Conservation (phyloP, 2,329 filamentous ascomycete species). For the Thelonectria olida region DNA sequence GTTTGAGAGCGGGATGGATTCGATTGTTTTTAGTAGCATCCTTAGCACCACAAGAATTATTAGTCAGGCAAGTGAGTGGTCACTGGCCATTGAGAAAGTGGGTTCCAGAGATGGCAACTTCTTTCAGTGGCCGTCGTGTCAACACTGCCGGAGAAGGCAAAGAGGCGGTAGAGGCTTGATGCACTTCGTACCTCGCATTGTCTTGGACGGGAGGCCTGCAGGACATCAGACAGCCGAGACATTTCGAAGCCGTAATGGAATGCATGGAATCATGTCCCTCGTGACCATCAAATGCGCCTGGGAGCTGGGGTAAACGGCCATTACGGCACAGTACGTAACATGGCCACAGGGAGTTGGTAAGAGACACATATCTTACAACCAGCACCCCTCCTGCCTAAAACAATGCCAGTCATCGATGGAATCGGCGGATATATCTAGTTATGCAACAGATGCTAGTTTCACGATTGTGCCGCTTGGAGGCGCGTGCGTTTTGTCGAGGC, state of each 20-base stretch:
- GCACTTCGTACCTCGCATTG: neutral
- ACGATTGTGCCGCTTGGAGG: constrained; percentile 20
- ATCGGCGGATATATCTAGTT: constrained; percentile 10
- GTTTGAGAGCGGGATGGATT: no score
- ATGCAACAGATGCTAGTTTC: constrained; percentile 20
- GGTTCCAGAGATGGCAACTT: neutral
- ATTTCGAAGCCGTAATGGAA: neutral
- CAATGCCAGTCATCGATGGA: constrained; percentile 11
- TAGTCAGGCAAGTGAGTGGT: neutral
- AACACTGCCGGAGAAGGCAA: no score
- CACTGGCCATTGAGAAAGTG: neutral
- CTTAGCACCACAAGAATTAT: neutral
- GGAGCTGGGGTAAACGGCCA: neutral
- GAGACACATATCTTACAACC: constrained; percentile 2
- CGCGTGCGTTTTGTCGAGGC: constrained; percentile 13
- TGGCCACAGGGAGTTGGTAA: no score
- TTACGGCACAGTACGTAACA: neutral
- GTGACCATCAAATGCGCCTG: neutral
- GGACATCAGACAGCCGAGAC: neutral
- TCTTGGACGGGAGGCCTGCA: neutral
- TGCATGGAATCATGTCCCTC: neutral
- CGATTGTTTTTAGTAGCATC: neutral
- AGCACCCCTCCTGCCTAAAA: neutral
- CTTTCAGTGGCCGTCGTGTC: no score
- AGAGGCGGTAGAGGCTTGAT: no score